phyloP scores from a whole-genome alignment of 352 stramenopile genomes.

The Pythium aquatile region DNA sequence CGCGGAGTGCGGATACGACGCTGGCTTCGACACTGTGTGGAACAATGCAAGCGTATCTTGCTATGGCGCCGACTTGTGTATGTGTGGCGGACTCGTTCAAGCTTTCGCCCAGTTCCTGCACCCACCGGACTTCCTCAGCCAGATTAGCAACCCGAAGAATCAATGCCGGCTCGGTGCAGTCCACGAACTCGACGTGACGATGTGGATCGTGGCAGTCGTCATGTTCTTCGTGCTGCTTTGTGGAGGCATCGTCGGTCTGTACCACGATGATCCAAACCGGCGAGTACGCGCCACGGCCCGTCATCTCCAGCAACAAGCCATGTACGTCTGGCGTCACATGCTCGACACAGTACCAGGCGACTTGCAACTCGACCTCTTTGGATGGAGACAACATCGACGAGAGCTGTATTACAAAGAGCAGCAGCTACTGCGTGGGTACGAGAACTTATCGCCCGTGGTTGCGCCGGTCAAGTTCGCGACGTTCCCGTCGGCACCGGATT shows the following conservation, averaged over 20 bases:
- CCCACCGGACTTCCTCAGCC: not conserved
- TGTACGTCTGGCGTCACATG: slow-evolving; percentile 12
- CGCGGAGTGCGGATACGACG: not conserved
- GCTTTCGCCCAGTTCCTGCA: not conserved
- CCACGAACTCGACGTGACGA: not conserved
- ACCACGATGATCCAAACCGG: not conserved
- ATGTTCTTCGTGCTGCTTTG: not conserved
- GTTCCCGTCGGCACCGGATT: not conserved
- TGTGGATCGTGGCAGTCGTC: not conserved
- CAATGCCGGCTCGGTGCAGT: not conserved
- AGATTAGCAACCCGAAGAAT: not conserved
- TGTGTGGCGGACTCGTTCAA: not conserved
- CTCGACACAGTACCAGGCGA: slow-evolving; percentile 1
- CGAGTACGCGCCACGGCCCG: not conserved
- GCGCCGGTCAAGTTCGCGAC: not conserved
- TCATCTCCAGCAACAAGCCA: not conserved
- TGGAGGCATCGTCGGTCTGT: not conserved
- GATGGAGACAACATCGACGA: slow-evolving; percentile 3
- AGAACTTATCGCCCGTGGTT: slow-evolving; percentile 7
- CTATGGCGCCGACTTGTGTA: not conserved
- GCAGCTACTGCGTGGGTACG: not conserved
- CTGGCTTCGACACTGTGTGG: too few relatives aligned
- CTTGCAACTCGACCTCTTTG: slow-evolving; percentile 17
- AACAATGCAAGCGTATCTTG: not conserved
- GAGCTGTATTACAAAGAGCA: slow-evolving; percentile 2